Percentiles rank a stretch among this genome's conserved stretches.
Conservation (phyloP, 768 basidiomycete genomes). For the Macrolepiota dolichaula region DNA sequence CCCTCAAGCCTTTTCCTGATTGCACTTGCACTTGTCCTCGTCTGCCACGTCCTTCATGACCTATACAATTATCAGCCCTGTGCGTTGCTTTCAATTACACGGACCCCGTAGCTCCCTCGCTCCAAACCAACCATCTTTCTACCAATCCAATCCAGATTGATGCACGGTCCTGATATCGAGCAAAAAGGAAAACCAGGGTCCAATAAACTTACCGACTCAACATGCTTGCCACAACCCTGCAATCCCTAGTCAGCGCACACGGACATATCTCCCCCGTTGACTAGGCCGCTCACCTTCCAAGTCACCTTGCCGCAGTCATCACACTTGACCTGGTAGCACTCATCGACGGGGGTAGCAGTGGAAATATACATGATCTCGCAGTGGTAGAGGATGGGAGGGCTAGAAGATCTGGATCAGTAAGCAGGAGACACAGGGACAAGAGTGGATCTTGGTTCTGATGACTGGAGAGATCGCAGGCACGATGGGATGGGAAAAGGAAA, state of each 20-base stretch:
- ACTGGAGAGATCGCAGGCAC: not conserved
- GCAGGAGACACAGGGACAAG: not conserved
- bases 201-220: slow-evolving; percentile 49
- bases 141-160: not conserved
- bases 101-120: too few species aligned
- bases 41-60: slow-evolving; percentile 45
- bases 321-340: slow-evolving; percentile 59
- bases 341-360: slow-evolving; percentile 38
- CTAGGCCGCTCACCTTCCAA: slow-evolving; percentile 53
- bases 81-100: too few species aligned
- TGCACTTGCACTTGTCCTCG: slow-evolving; percentile 43
- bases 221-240: slow-evolving; percentile 72
- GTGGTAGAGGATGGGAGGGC: not conserved
- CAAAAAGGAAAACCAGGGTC: slow-evolving; percentile 14
- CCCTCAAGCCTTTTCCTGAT: slow-evolving; percentile 2
- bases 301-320: slow-evolving; percentile 63
- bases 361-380: not conserved
- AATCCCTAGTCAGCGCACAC: slow-evolving; percentile 8
- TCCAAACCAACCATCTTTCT: too few species aligned
- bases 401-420: slow-evolving; percentile 1
- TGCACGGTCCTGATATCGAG: slow-evolving; percentile 3
- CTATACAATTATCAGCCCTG: slow-evolving; percentile 20
- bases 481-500: not conserved
- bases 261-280: not conserved
- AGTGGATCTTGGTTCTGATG: not conserved